phyloP scores from a whole-genome alignment of 129 eudicot genomes.

The Centella asiatica region DNA sequence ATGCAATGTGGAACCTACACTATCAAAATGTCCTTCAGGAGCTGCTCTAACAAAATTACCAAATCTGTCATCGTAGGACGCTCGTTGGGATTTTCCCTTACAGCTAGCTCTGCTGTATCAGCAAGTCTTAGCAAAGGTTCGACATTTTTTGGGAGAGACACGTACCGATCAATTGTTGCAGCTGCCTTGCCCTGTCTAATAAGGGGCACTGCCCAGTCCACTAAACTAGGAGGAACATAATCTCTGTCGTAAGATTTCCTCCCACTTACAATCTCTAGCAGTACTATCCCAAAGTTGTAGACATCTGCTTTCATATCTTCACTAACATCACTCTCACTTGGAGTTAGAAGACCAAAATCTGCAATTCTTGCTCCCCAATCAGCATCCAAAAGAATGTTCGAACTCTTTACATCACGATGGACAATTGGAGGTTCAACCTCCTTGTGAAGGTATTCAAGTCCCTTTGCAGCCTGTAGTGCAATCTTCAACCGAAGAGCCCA shows the following conservation, averaged over 20 bases:
- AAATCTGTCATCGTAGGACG: slow-evolving; percentile 65
- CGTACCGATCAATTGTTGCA: slow-evolving; percentile 59
- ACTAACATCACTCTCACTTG: slow-evolving; percentile 42
- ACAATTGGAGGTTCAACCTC: slow-evolving; percentile 69
- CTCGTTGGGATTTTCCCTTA: slow-evolving; percentile 64
- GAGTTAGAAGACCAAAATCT: slow-evolving; percentile 67
- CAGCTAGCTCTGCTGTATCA: slow-evolving; percentile 67
- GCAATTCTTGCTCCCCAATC: slow-evolving; percentile 87
- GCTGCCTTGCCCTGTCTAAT: slow-evolving; percentile 83
- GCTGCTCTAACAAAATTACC: slow-evolving; percentile 51
- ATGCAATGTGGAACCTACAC: slow-evolving; percentile 24
- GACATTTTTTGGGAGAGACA: slow-evolving; percentile 74
- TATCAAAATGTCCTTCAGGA: slow-evolving; percentile 70
- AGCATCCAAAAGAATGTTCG: slow-evolving; percentile 74
- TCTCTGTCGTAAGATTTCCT: slow-evolving; percentile 81
- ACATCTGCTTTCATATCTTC: slow-evolving; percentile 58
- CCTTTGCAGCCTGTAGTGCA: slow-evolving; percentile 91
- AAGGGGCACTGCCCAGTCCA: slow-evolving; percentile 86
- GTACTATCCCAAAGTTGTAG: slow-evolving; percentile 69
- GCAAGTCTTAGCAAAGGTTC: slow-evolving; percentile 89
- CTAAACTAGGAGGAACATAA: slow-evolving; percentile 54
- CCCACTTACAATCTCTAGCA: slow-evolving; percentile 83
- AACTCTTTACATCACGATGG: slow-evolving; percentile 73
- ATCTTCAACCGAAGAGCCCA: slow-evolving; percentile 70
- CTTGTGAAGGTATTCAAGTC: slow-evolving; percentile 78